Percentiles rank a stretch among this genome's conserved stretches.
Evolutionary conservation across 2,329 filamentous ascomycete genomes (phyloP).

Genomic region (Botrytis byssoidea): DNA sequence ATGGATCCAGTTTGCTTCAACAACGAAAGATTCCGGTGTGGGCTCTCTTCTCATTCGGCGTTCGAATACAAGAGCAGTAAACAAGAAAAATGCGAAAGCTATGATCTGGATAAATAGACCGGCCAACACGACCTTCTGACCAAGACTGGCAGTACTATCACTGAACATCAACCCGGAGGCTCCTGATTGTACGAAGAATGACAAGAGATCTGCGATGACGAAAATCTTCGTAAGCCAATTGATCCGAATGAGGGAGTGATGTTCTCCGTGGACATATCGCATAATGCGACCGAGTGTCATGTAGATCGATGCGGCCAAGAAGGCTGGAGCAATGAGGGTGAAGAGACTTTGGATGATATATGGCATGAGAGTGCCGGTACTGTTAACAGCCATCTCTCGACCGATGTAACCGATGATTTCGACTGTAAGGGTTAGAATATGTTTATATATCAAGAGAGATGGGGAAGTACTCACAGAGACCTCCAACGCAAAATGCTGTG

Average conservation of each 20-base stretch:
- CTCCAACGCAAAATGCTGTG: slow-evolving; percentile 41
- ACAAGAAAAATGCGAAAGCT: slow-evolving; percentile 56
- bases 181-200: slow-evolving; percentile 50
- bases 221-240: slow-evolving; percentile 54
- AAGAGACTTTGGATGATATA: slow-evolving; percentile 42
- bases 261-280: slow-evolving; percentile 37
- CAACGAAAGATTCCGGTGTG: slow-evolving; percentile 21
- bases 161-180: background rate
- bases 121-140: slow-evolving; percentile 53
- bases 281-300: slow-evolving; percentile 37
- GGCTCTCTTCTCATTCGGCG: slow-evolving; percentile 24
- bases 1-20: slow-evolving; percentile 35
- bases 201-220: slow-evolving; percentile 53
- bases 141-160: slow-evolving; percentile 30
- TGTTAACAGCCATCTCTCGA: slow-evolving; percentile 32
- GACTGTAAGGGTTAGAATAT: slow-evolving; percentile 35
- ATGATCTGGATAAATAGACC: slow-evolving; percentile 58
- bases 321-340: slow-evolving; percentile 42
- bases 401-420: slow-evolving; percentile 42
- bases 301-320: slow-evolving; percentile 42
- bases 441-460: background rate
- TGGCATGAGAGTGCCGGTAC: slow-evolving; percentile 29
- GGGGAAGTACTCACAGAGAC: slow-evolving; percentile 39
- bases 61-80: slow-evolving; percentile 42
- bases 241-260: slow-evolving; percentile 42